Base-by-base conservation (phyloP, 352 stramenopile genomes). In the Phytophthora cryptogea region DNA sequence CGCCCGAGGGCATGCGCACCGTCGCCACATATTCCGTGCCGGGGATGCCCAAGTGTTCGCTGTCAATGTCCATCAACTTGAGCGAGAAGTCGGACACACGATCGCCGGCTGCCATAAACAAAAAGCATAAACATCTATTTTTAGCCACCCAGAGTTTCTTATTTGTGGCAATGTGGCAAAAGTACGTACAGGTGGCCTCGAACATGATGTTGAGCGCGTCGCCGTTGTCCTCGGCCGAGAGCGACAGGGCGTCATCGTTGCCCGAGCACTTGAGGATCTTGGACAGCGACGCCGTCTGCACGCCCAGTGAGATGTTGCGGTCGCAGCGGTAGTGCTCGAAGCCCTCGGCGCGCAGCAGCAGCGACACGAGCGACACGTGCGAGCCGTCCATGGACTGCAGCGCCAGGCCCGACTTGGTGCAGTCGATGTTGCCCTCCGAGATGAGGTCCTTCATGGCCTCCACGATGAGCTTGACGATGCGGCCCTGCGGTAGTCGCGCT, bases 1-100 rank as follows among this genome's bases (percentile, higher is more conserved):
- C 98, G 23, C 64, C 69, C 32, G 95, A 89, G 5, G 96, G 94
- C 96, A 99, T 98, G 53, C 79, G 87, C 50, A 97, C 88, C 4
- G 80, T 93, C 44, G 92, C 95, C 63, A 99, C 98, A 87, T 99
- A 99, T 67, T 99, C 95, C 14, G 96, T 99, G 51, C 98, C 96
- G 4, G 97, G 97, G 61, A 99, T 99, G 36, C 95, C 96, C 33
- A 99, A 78, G 76, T 99, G 96, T 67, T 99, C 98, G 55, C 83
- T 96, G 71, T 99, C 97, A 88, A 99, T 99, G 73, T 99, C 97
- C 96, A 99, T 99, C 44, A 99, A 89, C 88, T 99, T 99, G 51
- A 99, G 84, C 70, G 98, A 98, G 70, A 98, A 98, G 59, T 98
- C 94, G 42, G 90, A 97, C 17, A 98, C 95, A 49, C 92, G 78